Evolutionary conservation across 257 asterid species (phyloP), one percentile per base, ranked within the genome.

Genomic region (Fraxinus excelsior): DNA sequence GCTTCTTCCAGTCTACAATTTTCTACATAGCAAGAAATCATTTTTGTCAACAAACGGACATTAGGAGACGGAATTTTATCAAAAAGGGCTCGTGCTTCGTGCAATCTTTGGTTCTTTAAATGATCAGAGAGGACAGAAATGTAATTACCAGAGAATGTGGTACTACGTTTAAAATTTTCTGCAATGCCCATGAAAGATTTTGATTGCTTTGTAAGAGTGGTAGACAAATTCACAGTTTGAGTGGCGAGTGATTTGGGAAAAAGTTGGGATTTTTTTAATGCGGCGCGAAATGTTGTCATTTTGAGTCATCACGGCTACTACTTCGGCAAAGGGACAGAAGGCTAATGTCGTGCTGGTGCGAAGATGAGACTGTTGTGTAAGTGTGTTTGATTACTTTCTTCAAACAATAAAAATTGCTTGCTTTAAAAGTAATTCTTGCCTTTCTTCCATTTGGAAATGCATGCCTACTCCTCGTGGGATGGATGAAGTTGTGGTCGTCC

Each of bases 41-140:
- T 86, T 78, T 90, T 91, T 21, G 99, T 90, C 83, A 85, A 79
- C 35, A 84, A 76, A 79, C 86, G 87, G 3, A 94, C 90, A 64
- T 88, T 83, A 12, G 87, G 90, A 46, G 74, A 80, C 56, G 82
- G 86, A 67, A 51, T 80, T 78, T 73, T 75, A 3, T 81, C 64
- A 19, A 84, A 84, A 81, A 80, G 26, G n/a, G 40, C 65, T 29
- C 79, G 84, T 65, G 86, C 88, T 76, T 77, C 82, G 71, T 84
- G 82, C 14, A 83, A 62, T 67, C 79, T 76, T 18, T 62, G 85
- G 81, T 84, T 86, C 82, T 73, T 81, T 64, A 87, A 71, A 68
- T 81, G 84, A 5, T 83, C 72, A 76, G 80, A 65, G 26, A 85
- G 44, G 72, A 80, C 40, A 23, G 87, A 81, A 71, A 70, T 79